A percentile compares a stretch with the other conserved stretches of the same genome.
These are phyloP conservation scores for Oxalis stricta DNA, from an alignment of 441 rosid species.

Conservation along the genomic window DNA sequence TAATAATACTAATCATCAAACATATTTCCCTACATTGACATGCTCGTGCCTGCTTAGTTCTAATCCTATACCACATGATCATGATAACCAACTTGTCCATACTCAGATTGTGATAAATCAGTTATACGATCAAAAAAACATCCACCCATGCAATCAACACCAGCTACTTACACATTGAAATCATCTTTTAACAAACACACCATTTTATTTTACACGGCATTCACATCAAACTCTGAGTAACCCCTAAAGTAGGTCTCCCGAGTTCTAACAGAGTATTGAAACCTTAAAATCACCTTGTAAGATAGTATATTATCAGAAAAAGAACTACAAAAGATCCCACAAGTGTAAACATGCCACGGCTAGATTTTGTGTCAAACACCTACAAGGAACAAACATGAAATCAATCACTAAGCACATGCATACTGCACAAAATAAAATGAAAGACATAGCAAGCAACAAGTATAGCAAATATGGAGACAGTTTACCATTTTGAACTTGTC, in stretches of 20 bases:
- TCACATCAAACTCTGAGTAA: slow-evolving; percentile 9
- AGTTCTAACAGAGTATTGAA: slow-evolving; percentile 12
- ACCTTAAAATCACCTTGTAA: slow-evolving; percentile 40
- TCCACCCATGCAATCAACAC: slow-evolving; percentile 3
- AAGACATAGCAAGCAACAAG: background rate
- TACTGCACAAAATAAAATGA: background rate
- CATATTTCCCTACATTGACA: slow-evolving; percentile 13
- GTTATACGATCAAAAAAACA: no score
- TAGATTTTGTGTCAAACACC: slow-evolving; percentile 95
- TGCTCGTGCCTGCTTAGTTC: slow-evolving; percentile 21
- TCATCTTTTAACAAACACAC: slow-evolving; percentile 19
- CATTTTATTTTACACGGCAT: slow-evolving; percentile 12
- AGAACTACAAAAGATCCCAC: slow-evolving; percentile 78
- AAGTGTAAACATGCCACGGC: slow-evolving; percentile 74
- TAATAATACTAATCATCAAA: slow-evolving; percentile 12
- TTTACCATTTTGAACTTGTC: slow-evolving; percentile 86
- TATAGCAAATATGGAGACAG: background rate
- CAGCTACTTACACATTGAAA: slow-evolving; percentile 4
- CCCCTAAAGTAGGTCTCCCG: slow-evolving; percentile 8
- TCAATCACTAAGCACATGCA: slow-evolving; percentile 1
- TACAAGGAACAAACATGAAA: slow-evolving; percentile 11
- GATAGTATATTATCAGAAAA: slow-evolving; percentile 75
- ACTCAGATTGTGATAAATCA: no score
- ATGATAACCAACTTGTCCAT: slow-evolving; percentile 8
- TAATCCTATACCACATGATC: slow-evolving; percentile 3